Conservation (phyloP, 768 basidiomycete species). For the Kondoa subrosea region DNA sequence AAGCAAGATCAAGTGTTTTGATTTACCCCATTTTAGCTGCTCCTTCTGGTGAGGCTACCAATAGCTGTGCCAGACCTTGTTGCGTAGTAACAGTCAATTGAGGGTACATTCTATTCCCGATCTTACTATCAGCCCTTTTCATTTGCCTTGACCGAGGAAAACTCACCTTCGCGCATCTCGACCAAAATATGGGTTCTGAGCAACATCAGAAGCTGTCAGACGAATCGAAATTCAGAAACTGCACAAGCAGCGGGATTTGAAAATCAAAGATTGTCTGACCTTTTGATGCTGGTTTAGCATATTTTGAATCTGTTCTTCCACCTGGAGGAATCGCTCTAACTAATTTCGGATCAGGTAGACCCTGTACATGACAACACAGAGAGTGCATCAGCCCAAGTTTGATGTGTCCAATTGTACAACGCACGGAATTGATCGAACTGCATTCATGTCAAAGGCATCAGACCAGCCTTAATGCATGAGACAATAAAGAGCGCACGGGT, state of each 20-base stretch:
- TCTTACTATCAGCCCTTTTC: background rate
- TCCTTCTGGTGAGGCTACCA: background rate
- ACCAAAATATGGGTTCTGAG: conserved; percentile 2
- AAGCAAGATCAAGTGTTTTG: too few species aligned
- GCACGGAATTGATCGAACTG: background rate
- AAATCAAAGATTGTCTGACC: background rate
- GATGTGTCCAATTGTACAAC: too few species aligned
- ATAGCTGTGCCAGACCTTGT: background rate
- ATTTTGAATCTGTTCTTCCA: too few species aligned
- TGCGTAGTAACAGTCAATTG: background rate
- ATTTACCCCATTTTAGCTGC: background rate
- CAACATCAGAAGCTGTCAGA: conserved; percentile 1
- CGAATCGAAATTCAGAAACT: too few species aligned
- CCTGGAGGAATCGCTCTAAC: too few species aligned
- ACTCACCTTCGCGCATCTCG: background rate
- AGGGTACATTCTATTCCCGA: background rate
- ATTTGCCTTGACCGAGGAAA: background rate
- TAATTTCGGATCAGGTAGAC: background rate
- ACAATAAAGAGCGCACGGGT: background rate
- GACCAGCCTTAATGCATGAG: too few species aligned
- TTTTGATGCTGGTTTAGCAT: background rate
- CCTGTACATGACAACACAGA: background rate
- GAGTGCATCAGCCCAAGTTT: too few species aligned
- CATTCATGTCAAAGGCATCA: too few species aligned
- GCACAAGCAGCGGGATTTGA: background rate